These are phyloP conservation scores for Apiotrichum siamense DNA, from an alignment of 1,284 basidiomycete genomes.

Conservation along the genomic window DNA sequence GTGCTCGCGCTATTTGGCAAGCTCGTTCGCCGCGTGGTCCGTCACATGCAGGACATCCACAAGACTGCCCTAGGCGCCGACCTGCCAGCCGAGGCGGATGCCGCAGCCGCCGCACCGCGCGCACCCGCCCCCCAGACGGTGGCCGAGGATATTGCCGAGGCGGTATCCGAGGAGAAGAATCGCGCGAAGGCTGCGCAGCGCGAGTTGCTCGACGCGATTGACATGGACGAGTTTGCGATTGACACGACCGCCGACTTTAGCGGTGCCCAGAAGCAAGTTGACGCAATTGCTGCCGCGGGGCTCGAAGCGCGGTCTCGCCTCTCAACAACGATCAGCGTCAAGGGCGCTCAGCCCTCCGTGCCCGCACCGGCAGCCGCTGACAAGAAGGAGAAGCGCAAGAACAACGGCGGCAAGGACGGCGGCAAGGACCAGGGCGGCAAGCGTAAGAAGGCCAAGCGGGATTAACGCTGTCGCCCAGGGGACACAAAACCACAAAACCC, in stretches of 20 bases:
- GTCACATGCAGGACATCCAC: constrained; percentile 72
- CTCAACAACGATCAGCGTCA: constrained; percentile 69
- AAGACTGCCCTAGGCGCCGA: constrained; percentile 64
- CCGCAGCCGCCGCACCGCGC: background rate
- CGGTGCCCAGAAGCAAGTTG: constrained; percentile 64
- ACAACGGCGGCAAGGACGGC: constrained; percentile 2
- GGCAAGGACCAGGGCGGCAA: background rate
- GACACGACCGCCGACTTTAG: constrained; percentile 67
- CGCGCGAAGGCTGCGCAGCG: constrained; percentile 54
- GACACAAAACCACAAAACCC: background rate
- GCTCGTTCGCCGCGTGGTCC: constrained; percentile 76
- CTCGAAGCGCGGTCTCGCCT: constrained; percentile 48
- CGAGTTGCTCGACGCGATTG: constrained; percentile 75
- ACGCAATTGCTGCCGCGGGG: constrained; percentile 48
- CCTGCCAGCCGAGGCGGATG: constrained; percentile 42
- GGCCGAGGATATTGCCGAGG: constrained; percentile 57
- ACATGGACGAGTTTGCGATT: constrained; percentile 80
- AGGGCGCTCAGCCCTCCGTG: constrained; percentile 53
- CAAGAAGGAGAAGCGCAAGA: constrained; percentile 50
- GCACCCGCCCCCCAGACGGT: constrained; percentile 46
- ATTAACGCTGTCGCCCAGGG: background rate
- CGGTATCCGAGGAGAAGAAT: constrained; percentile 41
- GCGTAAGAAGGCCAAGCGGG: constrained; percentile 14
- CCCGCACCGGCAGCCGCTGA: constrained; percentile 49
- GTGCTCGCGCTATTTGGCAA: constrained; percentile 87